phyloP scores from a whole-genome alignment of 2,329 filamentous ascomycete genomes.

The Pyrenochaeta sp. region DNA sequence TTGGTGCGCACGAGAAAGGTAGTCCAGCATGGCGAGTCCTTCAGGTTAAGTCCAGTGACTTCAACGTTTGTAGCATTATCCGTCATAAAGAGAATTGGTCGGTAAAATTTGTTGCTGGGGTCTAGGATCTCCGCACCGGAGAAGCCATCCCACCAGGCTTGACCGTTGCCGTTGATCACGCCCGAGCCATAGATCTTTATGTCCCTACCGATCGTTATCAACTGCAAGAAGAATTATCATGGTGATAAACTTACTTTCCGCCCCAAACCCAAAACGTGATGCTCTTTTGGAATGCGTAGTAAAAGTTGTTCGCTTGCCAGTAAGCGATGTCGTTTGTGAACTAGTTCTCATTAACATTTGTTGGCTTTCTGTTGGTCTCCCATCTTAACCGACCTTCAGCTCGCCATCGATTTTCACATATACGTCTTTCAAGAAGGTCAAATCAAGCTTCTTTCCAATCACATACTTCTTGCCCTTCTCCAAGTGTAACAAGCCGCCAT shows the following conservation, averaged over 20 bases:
- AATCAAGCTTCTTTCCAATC: conserved; percentile 66
- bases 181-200: conserved; percentile 68
- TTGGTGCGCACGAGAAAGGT: conserved; percentile 68
- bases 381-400: conserved; percentile 43
- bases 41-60: conserved; percentile 66
- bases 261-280: conserved; percentile 73
- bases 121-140: conserved; percentile 59
- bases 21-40: conserved; percentile 70
- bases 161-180: conserved; percentile 61
- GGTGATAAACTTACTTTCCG: conserved; percentile 52
- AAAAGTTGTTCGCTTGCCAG: conserved; percentile 62
- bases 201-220: conserved; percentile 40
- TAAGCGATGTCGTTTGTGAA: conserved; percentile 59
- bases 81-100: conserved; percentile 68
- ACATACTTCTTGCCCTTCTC: conserved; percentile 64
- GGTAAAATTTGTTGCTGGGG: conserved; percentile 63
- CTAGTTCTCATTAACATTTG: conserved; percentile 26
- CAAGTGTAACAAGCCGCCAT: conserved; percentile 66
- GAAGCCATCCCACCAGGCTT: conserved; percentile 59
- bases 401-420: conserved; percentile 68
- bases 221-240: neutral
- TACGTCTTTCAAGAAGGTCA: conserved; percentile 66
- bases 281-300: conserved; percentile 61
- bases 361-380: neutral
- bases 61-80: conserved; percentile 68